Percentiles rank a stretch among this genome's conserved stretches.
Evolutionary conservation across 2,329 filamentous ascomycete species (phyloP).

Genomic region (Orbilia brochopaga): DNA sequence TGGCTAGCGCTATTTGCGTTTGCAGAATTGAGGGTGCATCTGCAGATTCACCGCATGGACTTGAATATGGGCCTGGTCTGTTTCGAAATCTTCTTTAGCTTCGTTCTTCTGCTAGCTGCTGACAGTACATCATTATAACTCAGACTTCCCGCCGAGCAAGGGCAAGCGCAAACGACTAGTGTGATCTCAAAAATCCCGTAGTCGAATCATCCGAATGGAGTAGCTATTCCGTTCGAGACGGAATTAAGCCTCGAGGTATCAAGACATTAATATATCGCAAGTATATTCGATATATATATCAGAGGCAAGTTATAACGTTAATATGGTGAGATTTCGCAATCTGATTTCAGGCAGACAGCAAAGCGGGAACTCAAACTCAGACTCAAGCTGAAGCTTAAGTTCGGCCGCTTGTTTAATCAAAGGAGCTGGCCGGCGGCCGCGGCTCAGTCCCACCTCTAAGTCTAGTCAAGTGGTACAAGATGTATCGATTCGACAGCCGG

Average conservation of each 20-base stretch:
- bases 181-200: neutral
- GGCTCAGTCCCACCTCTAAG: neutral
- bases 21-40: neutral
- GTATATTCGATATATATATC: no score
- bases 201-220: neutral
- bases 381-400: no score
- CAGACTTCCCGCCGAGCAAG: neutral
- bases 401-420: no score
- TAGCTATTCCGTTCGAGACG: neutral
- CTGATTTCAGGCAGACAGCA: no score
- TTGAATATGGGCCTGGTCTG: neutral
- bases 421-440: no score
- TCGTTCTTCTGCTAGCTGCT: neutral
- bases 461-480: neutral
- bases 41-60: neutral
- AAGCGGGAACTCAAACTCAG: no score
- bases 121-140: no score
- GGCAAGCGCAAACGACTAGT: no score
- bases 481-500: neutral
- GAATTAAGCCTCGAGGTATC: neutral
- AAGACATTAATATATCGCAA: neutral
- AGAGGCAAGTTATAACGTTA: no score
- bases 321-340: no score
- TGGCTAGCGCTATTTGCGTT: neutral
- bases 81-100: neutral